Evolutionary conservation across 345 rosid genomes (phyloP), one percentile per base, ranked within the genome.

Genomic region (Cardamine resedifolia): DNA sequence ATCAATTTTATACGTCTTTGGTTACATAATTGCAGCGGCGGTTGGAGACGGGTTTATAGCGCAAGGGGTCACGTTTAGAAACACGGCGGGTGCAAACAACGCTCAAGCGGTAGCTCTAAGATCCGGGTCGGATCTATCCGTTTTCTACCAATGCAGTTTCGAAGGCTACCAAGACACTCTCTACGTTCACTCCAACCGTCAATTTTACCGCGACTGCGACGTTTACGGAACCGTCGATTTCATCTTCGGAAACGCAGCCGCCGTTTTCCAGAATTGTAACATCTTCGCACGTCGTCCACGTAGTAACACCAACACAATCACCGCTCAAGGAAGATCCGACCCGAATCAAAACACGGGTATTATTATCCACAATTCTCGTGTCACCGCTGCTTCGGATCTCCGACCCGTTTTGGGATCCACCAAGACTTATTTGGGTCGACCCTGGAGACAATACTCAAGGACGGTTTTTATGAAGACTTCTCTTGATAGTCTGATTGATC

Each of bases 71-170:
- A 84, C 92, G 8, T 84, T 87, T 70, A 80, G 84, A 24, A 90
- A 86, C 88, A 90, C 88, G 0, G 96, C 88, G 5, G 92, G 92
- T 12, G 85, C 89, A 4, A 68, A 66, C 39, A 86, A 87, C 66
- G 81, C 11, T 57, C 96, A 90, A 65, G 96, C 92, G 0, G 92
- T 90, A 4, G 89, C 92, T 41, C 78, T 90, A 68, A 81, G 92
- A 16, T 86, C 91, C 19, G 88, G 86, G 7, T 80, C 90, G 1
- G 92, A 90, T 58, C 86, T 83, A 73, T 87, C 93, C 0, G 88
- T 86, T 27, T 86, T 90, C 56, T 87, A 85, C 62, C 75, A 70
- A 5, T 90, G 91, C n/a, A 74, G 90, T 30, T 79, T 87, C 10
- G 88, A 85, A 58, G 90, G 80, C 2, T 84, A 87, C 72, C 90